Evolutionary conservation across 1,139 yeast genomes (phyloP).

Genomic region (Chernovozyma sophiae-reginae): DNA sequence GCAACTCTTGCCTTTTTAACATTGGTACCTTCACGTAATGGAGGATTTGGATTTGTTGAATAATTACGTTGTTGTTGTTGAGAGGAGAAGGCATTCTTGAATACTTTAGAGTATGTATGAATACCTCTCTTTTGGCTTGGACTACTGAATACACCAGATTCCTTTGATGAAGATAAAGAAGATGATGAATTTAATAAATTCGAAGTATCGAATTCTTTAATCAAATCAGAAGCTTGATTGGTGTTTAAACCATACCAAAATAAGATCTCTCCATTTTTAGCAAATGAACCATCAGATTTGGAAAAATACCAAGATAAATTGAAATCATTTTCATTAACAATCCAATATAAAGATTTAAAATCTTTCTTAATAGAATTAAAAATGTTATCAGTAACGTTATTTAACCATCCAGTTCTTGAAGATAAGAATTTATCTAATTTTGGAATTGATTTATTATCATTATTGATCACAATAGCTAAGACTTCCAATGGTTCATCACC

Average conservation of each 20-base stretch:
- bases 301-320: constrained; percentile 90
- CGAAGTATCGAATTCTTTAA: constrained; percentile 55
- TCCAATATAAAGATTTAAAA: constrained; percentile 75
- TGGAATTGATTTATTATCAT: constrained; percentile 47
- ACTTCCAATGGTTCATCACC: constrained; percentile 97
- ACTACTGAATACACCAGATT: constrained; percentile 38
- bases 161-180: constrained; percentile 33
- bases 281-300: constrained; percentile 90
- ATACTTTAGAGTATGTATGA: constrained; percentile 20
- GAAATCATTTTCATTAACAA: constrained; percentile 84
- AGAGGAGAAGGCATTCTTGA: constrained; percentile 23
- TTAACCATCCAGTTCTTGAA: constrained; percentile 91
- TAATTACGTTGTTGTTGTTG: constrained; percentile 12
- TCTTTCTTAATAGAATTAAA: constrained; percentile 81
- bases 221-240: constrained; percentile 58
- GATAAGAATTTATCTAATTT: constrained; percentile 83
- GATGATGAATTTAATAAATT: constrained; percentile 27
- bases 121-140: constrained; percentile 39
- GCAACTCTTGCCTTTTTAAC: constrained; percentile 69
- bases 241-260: constrained; percentile 93
- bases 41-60: constrained; percentile 69
- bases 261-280: constrained; percentile 81
- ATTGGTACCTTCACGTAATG: constrained; percentile 59
- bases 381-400: constrained; percentile 92
- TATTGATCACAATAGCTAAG: constrained; percentile 69